phyloP scores from a whole-genome alignment of 1,139 yeast species.

The Zygoascus sp. region DNA sequence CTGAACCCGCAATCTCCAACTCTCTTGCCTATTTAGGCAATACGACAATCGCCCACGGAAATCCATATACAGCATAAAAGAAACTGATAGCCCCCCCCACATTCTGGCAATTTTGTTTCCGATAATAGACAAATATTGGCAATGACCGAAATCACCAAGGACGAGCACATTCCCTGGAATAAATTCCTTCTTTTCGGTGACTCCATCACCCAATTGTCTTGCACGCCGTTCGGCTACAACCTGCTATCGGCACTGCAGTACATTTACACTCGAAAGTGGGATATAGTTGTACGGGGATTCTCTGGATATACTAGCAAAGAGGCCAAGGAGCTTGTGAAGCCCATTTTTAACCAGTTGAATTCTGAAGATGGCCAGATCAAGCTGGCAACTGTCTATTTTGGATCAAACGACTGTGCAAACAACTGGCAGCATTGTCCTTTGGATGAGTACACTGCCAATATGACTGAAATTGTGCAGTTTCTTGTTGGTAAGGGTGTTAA shows the following conservation, averaged over 20 bases:
- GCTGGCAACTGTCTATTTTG: slow-evolving; percentile 50
- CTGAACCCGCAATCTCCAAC: no score
- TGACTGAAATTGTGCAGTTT: slow-evolving; percentile 38
- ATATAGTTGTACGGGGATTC: slow-evolving; percentile 54
- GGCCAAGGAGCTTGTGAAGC: slow-evolving; percentile 31
- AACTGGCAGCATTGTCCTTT: slow-evolving; percentile 51
- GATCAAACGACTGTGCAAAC: slow-evolving; percentile 67
- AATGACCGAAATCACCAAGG: slow-evolving; percentile 1
- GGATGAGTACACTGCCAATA: slow-evolving; percentile 45
- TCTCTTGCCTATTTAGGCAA: no score
- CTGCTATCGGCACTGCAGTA: background rate
- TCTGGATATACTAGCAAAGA: slow-evolving; percentile 55
- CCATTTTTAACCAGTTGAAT: slow-evolving; percentile 20
- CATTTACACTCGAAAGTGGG: slow-evolving; percentile 46
- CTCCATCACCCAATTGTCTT: slow-evolving; percentile 46
- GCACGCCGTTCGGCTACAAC: slow-evolving; percentile 3
- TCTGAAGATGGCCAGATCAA: slow-evolving; percentile 10
- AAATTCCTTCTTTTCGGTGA: slow-evolving; percentile 61
- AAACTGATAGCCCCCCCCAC: no score
- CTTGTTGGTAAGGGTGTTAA: slow-evolving; percentile 15
- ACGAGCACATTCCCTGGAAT: slow-evolving; percentile 17
- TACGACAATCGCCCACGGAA: no score
- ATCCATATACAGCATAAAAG: no score
- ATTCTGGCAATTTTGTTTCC: no score
- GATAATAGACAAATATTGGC: no score